Evolutionary conservation across 2,329 filamentous ascomycete genomes (phyloP).

Genomic region (Scedosporium minutisporum): DNA sequence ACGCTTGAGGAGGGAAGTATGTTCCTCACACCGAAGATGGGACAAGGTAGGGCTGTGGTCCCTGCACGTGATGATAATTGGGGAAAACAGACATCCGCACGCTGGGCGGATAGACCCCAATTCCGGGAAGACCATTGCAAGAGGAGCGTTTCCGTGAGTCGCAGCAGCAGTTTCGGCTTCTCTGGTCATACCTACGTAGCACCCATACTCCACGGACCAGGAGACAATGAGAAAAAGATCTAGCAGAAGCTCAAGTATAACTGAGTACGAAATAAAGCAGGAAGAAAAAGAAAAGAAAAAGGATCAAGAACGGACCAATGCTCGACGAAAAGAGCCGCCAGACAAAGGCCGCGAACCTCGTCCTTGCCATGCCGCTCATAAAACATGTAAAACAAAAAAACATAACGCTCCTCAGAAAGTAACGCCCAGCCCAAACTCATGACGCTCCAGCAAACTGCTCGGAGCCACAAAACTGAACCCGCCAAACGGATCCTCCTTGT

Average conservation of each 20-base stretch:
- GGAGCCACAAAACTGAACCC: conserved; percentile 56
- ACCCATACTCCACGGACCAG: no score
- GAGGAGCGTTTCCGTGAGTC: no score
- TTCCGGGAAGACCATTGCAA: no score
- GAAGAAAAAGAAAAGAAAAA: neutral
- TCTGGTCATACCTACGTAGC: no score
- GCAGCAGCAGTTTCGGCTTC: no score
- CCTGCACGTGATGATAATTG: no score
- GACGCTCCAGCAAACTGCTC: conserved; percentile 41
- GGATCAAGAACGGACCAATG: neutral
- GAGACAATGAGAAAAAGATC: no score
- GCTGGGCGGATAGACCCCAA: no score
- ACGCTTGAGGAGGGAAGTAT: no score
- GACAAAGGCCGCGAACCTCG: neutral
- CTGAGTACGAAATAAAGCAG: neutral
- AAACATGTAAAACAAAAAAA: neutral
- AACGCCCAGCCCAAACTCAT: conserved; percentile 27
- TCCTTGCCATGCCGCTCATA: neutral
- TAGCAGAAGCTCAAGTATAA: neutral
- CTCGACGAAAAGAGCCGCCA: neutral
- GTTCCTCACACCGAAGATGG: no score
- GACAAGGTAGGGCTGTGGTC: no score
- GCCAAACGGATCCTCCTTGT: conserved; percentile 49
- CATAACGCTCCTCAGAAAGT: conserved; percentile 9
- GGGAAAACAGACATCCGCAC: no score